Evolutionary conservation across 2,329 filamentous ascomycete genomes (phyloP).

Genomic region (Colletotrichum sp.): DNA sequence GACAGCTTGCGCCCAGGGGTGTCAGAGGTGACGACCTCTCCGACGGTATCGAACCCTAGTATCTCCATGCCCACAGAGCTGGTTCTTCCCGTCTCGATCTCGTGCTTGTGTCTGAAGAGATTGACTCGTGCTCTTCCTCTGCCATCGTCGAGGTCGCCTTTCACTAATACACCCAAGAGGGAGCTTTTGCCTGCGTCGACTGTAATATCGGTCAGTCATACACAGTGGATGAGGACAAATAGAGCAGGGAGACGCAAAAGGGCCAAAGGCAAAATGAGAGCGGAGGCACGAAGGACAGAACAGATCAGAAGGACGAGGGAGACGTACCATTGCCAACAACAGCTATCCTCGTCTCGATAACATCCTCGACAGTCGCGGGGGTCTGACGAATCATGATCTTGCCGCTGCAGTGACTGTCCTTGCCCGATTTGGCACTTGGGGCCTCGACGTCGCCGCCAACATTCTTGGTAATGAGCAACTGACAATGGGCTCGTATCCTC

Average conservation of each 20-base stretch:
- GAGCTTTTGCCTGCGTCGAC: slow-evolving; percentile 98
- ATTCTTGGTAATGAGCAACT: slow-evolving; percentile 87
- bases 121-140: slow-evolving; percentile 93
- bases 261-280: not conserved
- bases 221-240: not conserved
- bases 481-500: slow-evolving; percentile 73
- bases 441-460: slow-evolving; percentile 81
- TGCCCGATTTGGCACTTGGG: slow-evolving; percentile 61
- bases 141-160: slow-evolving; percentile 93
- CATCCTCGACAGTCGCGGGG: slow-evolving; percentile 78
- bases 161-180: slow-evolving; percentile 92
- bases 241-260: not conserved
- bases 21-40: slow-evolving; percentile 81
- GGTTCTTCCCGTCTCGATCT: slow-evolving; percentile 93
- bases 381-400: slow-evolving; percentile 83
- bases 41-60: slow-evolving; percentile 91
- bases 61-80: slow-evolving; percentile 99
- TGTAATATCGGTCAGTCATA: slow-evolving; percentile 31
- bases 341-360: slow-evolving; percentile 94
- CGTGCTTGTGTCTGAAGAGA: slow-evolving; percentile 96
- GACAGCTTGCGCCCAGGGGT: slow-evolving; percentile 85
- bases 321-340: slow-evolving; percentile 87
- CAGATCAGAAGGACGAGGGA: not conserved
- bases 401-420: slow-evolving; percentile 78
- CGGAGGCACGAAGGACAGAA: not conserved